These are phyloP conservation scores for Paraconiothyrium brasiliense DNA, from an alignment of 2,329 filamentous ascomycete genomes.

Conservation along the genomic window DNA sequence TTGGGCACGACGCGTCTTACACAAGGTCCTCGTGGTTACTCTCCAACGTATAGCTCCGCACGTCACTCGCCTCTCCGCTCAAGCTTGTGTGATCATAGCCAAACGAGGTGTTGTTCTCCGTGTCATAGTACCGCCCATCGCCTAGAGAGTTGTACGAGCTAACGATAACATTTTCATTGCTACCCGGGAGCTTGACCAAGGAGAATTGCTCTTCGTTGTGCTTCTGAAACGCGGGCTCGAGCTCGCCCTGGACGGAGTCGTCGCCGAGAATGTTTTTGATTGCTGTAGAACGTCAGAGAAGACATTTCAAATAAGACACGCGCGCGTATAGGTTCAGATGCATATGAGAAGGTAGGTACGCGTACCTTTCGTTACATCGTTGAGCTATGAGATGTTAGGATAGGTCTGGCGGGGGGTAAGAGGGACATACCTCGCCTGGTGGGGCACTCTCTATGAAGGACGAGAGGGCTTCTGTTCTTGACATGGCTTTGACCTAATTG, in stretches of 20 bases:
- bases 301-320: background rate
- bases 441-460: conserved; percentile 94
- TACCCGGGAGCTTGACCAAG: conserved; percentile 87
- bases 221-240: conserved; percentile 85
- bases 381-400: conserved; percentile 67
- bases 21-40: conserved; percentile 80
- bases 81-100: conserved; percentile 76
- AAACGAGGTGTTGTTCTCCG: conserved; percentile 88
- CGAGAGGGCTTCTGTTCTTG: conserved; percentile 57
- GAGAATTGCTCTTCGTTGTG: conserved; percentile 97
- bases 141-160: conserved; percentile 87
- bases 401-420: conserved; percentile 17
- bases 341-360: conserved; percentile 1
- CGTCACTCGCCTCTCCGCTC: conserved; percentile 83
- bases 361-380: conserved; percentile 86
- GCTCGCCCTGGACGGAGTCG: conserved; percentile 72
- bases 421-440: conserved; percentile 83
- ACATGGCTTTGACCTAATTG: conserved; percentile 34
- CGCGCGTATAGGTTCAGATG: background rate
- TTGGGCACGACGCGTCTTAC: conserved; percentile 61
- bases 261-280: conserved; percentile 86
- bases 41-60: conserved; percentile 82
- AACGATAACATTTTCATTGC: conserved; percentile 80
- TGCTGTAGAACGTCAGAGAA: conserved; percentile 64
- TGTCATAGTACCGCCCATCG: conserved; percentile 86